Evolutionary conservation across 1,284 basidiomycete species (phyloP).

Genomic region (Erythrobasidium hasegawianum): DNA sequence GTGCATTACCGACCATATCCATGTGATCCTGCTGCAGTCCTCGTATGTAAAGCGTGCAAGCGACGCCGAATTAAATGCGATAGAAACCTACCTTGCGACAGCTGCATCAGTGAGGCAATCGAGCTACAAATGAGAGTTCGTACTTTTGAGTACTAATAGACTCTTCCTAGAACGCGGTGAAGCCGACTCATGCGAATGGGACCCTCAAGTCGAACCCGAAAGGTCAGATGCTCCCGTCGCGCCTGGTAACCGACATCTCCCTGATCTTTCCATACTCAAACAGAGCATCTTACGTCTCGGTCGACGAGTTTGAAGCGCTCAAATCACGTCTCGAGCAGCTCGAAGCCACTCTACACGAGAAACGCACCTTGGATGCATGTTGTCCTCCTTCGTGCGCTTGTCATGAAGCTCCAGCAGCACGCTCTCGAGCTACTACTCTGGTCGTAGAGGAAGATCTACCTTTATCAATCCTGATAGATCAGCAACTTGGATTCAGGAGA

Average conservation of each 20-base stretch:
- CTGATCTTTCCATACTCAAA: background rate
- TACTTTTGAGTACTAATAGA: background rate
- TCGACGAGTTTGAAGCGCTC: conserved; percentile 5
- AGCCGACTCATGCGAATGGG: conserved; percentile 11
- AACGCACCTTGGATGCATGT: background rate
- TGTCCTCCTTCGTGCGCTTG: conserved; percentile 11
- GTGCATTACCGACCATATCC: background rate
- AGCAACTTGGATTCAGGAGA: conserved; percentile 10
- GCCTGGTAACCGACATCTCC: background rate
- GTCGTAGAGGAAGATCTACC: conserved; percentile 9
- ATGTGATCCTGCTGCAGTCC: background rate
- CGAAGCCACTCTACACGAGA: background rate
- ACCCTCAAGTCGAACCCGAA: conserved; percentile 15
- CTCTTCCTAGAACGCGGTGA: conserved; percentile 11
- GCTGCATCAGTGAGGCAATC: background rate
- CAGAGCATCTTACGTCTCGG: conserved; percentile 2
- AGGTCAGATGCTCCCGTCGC: background rate
- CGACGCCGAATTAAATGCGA: conserved; percentile 3
- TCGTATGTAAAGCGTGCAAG: conserved; percentile 5
- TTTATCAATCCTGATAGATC: conserved; percentile 4
- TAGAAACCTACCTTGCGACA: conserved; percentile 3
- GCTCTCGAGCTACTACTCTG: conserved; percentile 1
- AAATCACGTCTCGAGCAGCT: background rate
- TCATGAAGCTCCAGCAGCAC: conserved; percentile 6
- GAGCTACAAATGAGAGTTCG: background rate